Percentiles rank a stretch among this genome's conserved stretches.
These are phyloP conservation scores for Stemphylium vesicarium DNA, from an alignment of 2,329 filamentous ascomycete species.

Conservation along the genomic window DNA sequence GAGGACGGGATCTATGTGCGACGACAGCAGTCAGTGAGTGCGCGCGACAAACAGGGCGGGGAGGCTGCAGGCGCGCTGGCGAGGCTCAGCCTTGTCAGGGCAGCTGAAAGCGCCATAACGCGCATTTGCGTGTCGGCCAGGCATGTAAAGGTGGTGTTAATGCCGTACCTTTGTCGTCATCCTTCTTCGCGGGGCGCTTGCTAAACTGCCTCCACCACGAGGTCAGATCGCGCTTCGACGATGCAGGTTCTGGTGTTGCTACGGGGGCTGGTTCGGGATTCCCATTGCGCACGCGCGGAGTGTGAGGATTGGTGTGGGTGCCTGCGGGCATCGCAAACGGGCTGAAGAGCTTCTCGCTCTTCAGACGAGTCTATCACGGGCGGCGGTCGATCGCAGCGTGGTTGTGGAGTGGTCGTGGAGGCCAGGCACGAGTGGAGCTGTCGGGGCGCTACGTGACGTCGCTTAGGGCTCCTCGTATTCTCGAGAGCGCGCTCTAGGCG, in stretches of 20 bases:
- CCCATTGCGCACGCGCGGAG: constrained; percentile 52
- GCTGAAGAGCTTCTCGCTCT: constrained; percentile 37
- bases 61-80: constrained; percentile 22
- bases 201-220: constrained; percentile 98
- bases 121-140: neutral
- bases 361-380: constrained; percentile 24
- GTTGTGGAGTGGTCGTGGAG: constrained; percentile 26
- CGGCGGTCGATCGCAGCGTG: constrained; percentile 23
- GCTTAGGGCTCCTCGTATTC: constrained; percentile 2
- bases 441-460: constrained; percentile 26
- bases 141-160: neutral
- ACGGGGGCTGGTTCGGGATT: constrained; percentile 52
- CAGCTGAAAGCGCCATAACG: no score
- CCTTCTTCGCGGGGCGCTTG: constrained; percentile 66
- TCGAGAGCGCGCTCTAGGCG: neutral
- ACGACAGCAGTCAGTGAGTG: constrained; percentile 30
- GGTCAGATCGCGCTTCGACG: constrained; percentile 84
- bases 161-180: constrained; percentile 66
- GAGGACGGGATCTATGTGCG: constrained; percentile 51
- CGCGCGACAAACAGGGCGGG: constrained; percentile 19
- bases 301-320: constrained; percentile 46
- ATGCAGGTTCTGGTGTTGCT: constrained; percentile 69
- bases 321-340: constrained; percentile 49
- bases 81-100: constrained; percentile 1
- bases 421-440: constrained; percentile 31